Conservation (phyloP, 768 basidiomycete genomes). For the Leccinum imitatum region DNA sequence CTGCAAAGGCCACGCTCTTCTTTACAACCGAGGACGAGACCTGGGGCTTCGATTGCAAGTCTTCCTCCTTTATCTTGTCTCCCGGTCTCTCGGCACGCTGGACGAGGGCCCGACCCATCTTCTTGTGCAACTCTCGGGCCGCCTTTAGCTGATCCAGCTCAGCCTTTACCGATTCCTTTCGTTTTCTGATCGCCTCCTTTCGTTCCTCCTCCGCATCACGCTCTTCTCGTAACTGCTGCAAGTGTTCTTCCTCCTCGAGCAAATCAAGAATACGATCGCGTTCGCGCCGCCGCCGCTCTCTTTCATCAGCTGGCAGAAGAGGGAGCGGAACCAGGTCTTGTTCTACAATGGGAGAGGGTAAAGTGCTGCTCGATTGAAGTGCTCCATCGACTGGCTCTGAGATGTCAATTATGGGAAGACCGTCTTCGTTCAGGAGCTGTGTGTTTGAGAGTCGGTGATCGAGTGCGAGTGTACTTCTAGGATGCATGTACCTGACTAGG, state of each 20-base stretch:
- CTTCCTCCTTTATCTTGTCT: conserved; percentile 31
- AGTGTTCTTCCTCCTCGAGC: conserved; percentile 68
- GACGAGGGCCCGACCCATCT: conserved; percentile 73
- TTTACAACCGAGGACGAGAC: conserved; percentile 37
- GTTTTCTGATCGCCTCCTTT: conserved; percentile 48
- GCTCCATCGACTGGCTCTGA: conserved; percentile 49
- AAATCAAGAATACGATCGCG: conserved; percentile 64
- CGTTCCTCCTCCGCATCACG: conserved; percentile 40
- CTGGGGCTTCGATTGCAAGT: conserved; percentile 27
- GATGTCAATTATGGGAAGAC: conserved; percentile 77
- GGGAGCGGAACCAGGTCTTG: conserved; percentile 47
- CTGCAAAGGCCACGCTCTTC: conserved; percentile 69
- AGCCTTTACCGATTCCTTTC: conserved; percentile 46
- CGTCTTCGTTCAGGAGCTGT: conserved; percentile 74
- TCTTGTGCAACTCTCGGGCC: conserved; percentile 61
- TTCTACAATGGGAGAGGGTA: conserved; percentile 34
- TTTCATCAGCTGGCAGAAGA: conserved; percentile 44
- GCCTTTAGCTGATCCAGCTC: conserved; percentile 41
- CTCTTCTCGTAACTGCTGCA: conserved; percentile 43
- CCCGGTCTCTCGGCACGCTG: conserved; percentile 39
- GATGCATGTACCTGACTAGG: conserved; percentile 58
- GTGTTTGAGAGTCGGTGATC: conserved; percentile 20
- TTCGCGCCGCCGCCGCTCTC: conserved; percentile 52
- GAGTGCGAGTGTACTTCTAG: conserved; percentile 17
- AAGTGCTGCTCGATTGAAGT: conserved; percentile 20